phyloP scores from a whole-genome alignment of 1,139 yeast genomes.

The Protomyces inundatus region DNA sequence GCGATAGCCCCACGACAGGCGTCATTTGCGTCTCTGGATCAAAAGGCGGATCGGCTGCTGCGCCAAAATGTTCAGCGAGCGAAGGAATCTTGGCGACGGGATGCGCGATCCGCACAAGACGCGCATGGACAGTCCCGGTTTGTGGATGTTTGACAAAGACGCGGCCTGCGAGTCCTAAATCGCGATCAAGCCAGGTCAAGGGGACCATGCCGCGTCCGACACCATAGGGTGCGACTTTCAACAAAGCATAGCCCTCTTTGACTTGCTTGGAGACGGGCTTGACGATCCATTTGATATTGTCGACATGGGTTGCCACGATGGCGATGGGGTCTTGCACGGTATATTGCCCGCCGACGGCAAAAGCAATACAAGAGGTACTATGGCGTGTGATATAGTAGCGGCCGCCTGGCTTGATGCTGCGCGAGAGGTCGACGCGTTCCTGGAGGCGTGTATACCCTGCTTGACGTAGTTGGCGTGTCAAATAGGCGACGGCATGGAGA shows the following conservation, averaged over 20 bases:
- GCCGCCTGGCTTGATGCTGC: constrained; percentile 44
- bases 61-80: constrained; percentile 75
- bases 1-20: constrained; percentile 75
- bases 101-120: constrained; percentile 67
- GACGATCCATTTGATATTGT: constrained; percentile 70
- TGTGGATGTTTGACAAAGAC: constrained; percentile 57
- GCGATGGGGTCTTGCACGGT: constrained; percentile 75
- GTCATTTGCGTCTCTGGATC: constrained; percentile 80
- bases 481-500: constrained; percentile 77
- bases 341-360: constrained; percentile 59
- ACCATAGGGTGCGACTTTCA: constrained; percentile 80
- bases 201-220: constrained; percentile 79
- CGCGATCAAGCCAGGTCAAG: constrained; percentile 86
- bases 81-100: constrained; percentile 90
- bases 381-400: constrained; percentile 80
- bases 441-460: constrained; percentile 67
- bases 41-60: constrained; percentile 48
- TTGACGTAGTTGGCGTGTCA: constrained; percentile 48
- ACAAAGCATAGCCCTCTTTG: constrained; percentile 73
- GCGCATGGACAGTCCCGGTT: constrained; percentile 49
- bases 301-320: constrained; percentile 91
- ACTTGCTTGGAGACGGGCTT: constrained; percentile 76
- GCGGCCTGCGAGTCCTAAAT: constrained; percentile 85
- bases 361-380: constrained; percentile 81
- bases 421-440: constrained; percentile 70